Percentiles rank a stretch among this genome's conserved stretches.
Evolutionary conservation across 106 monocot genomes (phyloP).

Genomic region (Acorus gramineus): DNA sequence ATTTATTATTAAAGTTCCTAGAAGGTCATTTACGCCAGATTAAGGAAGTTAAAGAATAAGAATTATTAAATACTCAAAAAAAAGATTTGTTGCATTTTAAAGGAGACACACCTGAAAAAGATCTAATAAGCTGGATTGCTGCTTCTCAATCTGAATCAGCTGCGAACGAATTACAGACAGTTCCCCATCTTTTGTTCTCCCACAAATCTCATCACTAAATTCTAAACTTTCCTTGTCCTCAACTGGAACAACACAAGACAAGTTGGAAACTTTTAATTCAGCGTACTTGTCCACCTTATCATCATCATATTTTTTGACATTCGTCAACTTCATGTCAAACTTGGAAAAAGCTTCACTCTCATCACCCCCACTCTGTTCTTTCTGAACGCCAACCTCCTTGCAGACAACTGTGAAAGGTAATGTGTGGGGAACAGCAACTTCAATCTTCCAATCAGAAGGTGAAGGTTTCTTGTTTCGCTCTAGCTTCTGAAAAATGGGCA

Average conservation of each 20-base stretch:
- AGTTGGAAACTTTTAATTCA: slow-evolving; percentile 18
- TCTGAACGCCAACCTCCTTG: slow-evolving; percentile 22
- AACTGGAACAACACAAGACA: slow-evolving; percentile 33
- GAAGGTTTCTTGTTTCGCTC: slow-evolving; percentile 6
- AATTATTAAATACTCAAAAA: background rate
- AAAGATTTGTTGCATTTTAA: background rate
- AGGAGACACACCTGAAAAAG: slow-evolving; percentile 67
- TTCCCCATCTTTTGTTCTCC: slow-evolving; percentile 36
- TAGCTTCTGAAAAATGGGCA: slow-evolving; percentile 20
- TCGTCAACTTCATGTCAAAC: slow-evolving; percentile 23
- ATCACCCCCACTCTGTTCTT: background rate
- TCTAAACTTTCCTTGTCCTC: slow-evolving; percentile 42
- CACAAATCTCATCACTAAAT: slow-evolving; percentile 14
- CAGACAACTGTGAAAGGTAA: slow-evolving; percentile 12
- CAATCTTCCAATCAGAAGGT: slow-evolving; percentile 45
- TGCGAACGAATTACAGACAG: slow-evolving; percentile 67
- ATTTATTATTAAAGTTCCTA: too few species aligned
- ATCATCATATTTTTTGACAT: slow-evolving; percentile 43
- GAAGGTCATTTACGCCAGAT: background rate
- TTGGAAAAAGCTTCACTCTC: slow-evolving; percentile 17
- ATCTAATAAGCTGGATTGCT: slow-evolving; percentile 71
- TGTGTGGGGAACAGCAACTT: slow-evolving; percentile 32
- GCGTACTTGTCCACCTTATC: slow-evolving; percentile 25
- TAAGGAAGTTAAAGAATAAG: too few species aligned
- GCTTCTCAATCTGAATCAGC: slow-evolving; percentile 91